Conservation (phyloP, 2,329 filamentous ascomycete genomes). For the Parastagonospora avenae region DNA sequence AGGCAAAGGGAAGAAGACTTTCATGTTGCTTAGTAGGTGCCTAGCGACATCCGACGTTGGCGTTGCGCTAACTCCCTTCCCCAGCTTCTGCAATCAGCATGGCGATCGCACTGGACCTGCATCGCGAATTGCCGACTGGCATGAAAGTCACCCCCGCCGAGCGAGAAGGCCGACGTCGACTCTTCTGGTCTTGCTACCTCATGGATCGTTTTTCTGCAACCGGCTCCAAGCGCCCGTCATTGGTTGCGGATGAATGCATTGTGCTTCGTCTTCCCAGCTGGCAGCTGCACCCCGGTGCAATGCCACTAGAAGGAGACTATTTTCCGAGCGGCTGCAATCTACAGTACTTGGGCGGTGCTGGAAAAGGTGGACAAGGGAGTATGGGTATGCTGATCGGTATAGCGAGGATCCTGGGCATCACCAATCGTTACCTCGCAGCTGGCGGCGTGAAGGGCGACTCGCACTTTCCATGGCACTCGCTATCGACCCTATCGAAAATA, state of each 20-base stretch:
- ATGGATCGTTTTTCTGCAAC: slow-evolving; percentile 84
- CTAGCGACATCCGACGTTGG: not conserved
- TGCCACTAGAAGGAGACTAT: slow-evolving; percentile 76
- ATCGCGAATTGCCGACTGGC: slow-evolving; percentile 72
- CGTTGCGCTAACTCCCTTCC: slow-evolving; percentile 20
- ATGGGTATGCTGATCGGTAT: slow-evolving; percentile 85
- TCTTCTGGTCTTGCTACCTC: slow-evolving; percentile 89
- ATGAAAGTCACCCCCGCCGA: slow-evolving; percentile 69
- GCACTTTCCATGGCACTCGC: slow-evolving; percentile 87
- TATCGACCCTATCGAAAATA: slow-evolving; percentile 85
- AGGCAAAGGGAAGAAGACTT: slow-evolving; percentile 82
- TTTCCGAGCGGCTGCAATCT: slow-evolving; percentile 81
- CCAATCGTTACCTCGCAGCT: slow-evolving; percentile 81
- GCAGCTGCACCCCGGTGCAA: slow-evolving; percentile 64
- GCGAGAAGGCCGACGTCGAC: slow-evolving; percentile 74
- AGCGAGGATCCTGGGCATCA: slow-evolving; percentile 78
- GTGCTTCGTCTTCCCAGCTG: slow-evolving; percentile 76
- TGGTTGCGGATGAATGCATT: slow-evolving; percentile 78
- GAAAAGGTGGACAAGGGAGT: slow-evolving; percentile 74
- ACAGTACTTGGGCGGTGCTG: slow-evolving; percentile 71
- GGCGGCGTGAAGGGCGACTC: slow-evolving; percentile 88
- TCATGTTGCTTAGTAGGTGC: slow-evolving; percentile 76
- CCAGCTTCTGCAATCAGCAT: slow-evolving; percentile 78
- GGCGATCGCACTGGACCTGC: slow-evolving; percentile 80
- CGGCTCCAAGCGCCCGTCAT: slow-evolving; percentile 80